phyloP scores from a whole-genome alignment of 768 basidiomycete species.

The Pleurotus salmoneostramineus region DNA sequence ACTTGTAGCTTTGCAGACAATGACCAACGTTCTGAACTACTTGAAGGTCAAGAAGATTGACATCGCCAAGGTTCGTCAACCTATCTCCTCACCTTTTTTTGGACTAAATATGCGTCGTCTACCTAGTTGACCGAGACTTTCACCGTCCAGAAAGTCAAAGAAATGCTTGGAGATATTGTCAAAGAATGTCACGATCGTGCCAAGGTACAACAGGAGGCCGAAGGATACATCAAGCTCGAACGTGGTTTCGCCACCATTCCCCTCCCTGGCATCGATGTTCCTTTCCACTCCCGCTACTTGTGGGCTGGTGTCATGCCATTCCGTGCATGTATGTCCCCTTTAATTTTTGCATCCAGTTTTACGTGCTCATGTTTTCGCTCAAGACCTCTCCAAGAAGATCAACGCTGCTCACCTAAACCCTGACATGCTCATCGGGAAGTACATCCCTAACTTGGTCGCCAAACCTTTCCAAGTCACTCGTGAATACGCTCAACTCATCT shows the following conservation, averaged over 20 bases:
- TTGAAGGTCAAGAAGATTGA: slow-evolving; percentile 96
- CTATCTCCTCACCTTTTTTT: not conserved
- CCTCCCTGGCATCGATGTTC: slow-evolving; percentile 95
- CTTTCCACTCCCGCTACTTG: slow-evolving; percentile 98
- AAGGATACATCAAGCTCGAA: slow-evolving; percentile 91
- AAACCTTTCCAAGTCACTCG: slow-evolving; percentile 79
- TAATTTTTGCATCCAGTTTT: not conserved
- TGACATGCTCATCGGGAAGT: slow-evolving; percentile 90
- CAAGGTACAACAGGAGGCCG: slow-evolving; percentile 64
- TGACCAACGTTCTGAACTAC: slow-evolving; percentile 96
- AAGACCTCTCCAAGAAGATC: slow-evolving; percentile 97
- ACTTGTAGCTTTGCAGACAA: slow-evolving; percentile 84
- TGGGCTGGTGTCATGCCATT: slow-evolving; percentile 99
- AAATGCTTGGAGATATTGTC: slow-evolving; percentile 92
- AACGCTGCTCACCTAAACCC: slow-evolving; percentile 88
- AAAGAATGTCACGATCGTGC: slow-evolving; percentile 76
- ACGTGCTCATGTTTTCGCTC: not conserved
- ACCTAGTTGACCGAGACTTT: slow-evolving; percentile 81
- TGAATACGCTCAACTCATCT: slow-evolving; percentile 92
- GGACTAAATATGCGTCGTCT: not conserved
- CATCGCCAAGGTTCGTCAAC: slow-evolving; percentile 63
- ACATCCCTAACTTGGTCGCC: slow-evolving; percentile 96
- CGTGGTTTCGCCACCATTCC: slow-evolving; percentile 96
- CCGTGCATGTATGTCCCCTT: slow-evolving; percentile 74
- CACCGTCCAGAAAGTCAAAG: slow-evolving; percentile 90